Evolutionary conservation across 2,329 filamentous ascomycete genomes (phyloP).

Genomic region (Phaeoacremonium minimum): DNA sequence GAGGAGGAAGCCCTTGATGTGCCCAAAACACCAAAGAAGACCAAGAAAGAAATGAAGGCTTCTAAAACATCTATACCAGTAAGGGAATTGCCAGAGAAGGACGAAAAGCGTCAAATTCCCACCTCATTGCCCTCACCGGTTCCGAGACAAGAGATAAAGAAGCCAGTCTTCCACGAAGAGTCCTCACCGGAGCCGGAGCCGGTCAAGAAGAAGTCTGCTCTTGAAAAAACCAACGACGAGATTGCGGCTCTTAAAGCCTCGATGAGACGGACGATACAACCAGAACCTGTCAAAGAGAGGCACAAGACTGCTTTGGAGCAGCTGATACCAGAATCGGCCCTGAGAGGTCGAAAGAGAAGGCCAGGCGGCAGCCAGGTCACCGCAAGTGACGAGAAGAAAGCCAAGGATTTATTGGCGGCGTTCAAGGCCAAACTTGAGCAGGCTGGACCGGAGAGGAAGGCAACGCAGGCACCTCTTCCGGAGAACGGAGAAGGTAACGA

Average conservation of each 20-base stretch:
- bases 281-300: conserved; percentile 47
- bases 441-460: conserved; percentile 34
- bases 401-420: conserved; percentile 68
- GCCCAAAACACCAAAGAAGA: conserved; percentile 18
- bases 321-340: conserved; percentile 70
- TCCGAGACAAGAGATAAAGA: conserved; percentile 5
- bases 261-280: conserved; percentile 63
- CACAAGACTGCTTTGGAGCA: conserved; percentile 66
- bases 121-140: conserved; percentile 1
- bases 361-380: conserved; percentile 49
- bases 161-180: conserved; percentile 15
- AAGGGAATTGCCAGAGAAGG: conserved; percentile 21
- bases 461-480: conserved; percentile 9
- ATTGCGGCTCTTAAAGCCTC: conserved; percentile 78
- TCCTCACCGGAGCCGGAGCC: conserved; percentile 30
- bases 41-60: conserved; percentile 19
- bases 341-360: conserved; percentile 65
- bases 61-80: conserved; percentile 5
- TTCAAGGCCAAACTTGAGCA: conserved; percentile 76
- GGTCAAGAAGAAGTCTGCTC: conserved; percentile 37
- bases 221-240: conserved; percentile 73
- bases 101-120: conserved; percentile 10
- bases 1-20: conserved; percentile 25
- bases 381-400: conserved; percentile 55
- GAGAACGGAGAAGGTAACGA: conserved; percentile 19